A percentile compares a stretch with the other conserved stretches of the same genome.
phyloP scores from a whole-genome alignment of 1,284 basidiomycete species.

The Wallemia mellicola region DNA sequence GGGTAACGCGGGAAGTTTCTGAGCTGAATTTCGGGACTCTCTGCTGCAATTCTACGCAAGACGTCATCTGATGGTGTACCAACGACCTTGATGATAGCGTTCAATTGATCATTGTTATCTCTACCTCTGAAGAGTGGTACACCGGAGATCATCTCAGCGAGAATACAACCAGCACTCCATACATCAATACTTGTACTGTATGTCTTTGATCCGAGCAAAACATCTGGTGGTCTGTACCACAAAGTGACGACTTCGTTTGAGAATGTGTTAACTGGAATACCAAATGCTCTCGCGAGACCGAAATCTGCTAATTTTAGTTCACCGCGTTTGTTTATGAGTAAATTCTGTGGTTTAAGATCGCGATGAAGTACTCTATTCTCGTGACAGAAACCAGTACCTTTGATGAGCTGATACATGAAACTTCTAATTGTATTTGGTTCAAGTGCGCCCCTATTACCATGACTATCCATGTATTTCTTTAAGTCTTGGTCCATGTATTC shows the following conservation, averaged over 20 bases:
- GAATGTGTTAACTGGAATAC: conserved; percentile 84
- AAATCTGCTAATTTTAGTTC: conserved; percentile 92
- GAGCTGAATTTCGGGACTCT: conserved; percentile 78
- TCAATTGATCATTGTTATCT: conserved; percentile 89
- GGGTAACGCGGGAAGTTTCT: conserved; percentile 73
- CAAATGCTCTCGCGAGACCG: conserved; percentile 75
- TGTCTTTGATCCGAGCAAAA: conserved; percentile 80
- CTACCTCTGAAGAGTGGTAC: conserved; percentile 87
- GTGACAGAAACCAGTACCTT: conserved; percentile 95
- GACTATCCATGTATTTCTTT: conserved; percentile 28
- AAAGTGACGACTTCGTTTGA: conserved; percentile 93
- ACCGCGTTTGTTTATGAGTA: conserved; percentile 86
- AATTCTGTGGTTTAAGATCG: conserved; percentile 89
- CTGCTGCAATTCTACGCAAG: conserved; percentile 61
- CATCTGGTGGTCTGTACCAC: conserved; percentile 98
- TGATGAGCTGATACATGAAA: conserved; percentile 91
- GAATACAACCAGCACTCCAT: conserved; percentile 97
- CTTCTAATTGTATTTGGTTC: conserved; percentile 76
- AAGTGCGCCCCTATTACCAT: conserved; percentile 70
- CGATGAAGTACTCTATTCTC: conserved; percentile 93
- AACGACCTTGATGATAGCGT: conserved; percentile 90
- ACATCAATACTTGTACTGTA: conserved; percentile 98
- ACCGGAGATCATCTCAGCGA: conserved; percentile 85
- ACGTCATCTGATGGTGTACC: conserved; percentile 80
- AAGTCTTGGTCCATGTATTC: conserved; percentile 96